A percentile compares a stretch with the other conserved stretches of the same genome.
Conservation (phyloP, 1,284 basidiomycete species). For the Cystobasidium sp. region DNA sequence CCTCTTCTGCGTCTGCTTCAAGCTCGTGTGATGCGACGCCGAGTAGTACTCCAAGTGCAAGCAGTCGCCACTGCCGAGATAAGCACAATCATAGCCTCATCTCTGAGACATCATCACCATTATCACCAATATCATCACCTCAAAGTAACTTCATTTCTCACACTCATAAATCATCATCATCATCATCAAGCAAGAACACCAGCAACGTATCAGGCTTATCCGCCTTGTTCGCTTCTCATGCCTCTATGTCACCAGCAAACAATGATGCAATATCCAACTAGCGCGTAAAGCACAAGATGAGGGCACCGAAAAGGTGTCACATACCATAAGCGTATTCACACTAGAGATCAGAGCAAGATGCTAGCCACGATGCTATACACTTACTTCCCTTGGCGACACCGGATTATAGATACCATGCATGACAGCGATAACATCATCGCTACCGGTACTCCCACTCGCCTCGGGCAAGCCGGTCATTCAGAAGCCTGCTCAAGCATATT, state of each 20-base stretch:
- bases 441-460: too few species aligned
- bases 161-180: background rate
- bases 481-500: too few species aligned
- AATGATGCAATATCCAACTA: conserved; percentile 4
- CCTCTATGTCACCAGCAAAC: background rate
- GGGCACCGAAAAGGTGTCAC: background rate
- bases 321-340: too few species aligned
- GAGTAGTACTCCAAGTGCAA: background rate
- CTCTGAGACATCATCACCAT: background rate
- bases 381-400: too few species aligned
- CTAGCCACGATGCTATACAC: too few species aligned
- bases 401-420: too few species aligned
- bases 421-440: too few species aligned
- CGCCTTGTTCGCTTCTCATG: conserved; percentile 5
- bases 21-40: background rate
- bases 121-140: background rate
- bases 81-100: background rate
- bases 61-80: background rate
- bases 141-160: background rate
- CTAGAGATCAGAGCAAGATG: too few species aligned
- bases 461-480: too few species aligned
- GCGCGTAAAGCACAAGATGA: background rate
- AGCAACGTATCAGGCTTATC: conserved; percentile 6
- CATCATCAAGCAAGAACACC: background rate
- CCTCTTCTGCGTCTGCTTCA: conserved; percentile 1